Percentiles rank a stretch among this genome's conserved stretches.
These are phyloP conservation scores for Botrytis aclada DNA, from an alignment of 2,329 filamentous ascomycete species.

Conservation along the genomic window DNA sequence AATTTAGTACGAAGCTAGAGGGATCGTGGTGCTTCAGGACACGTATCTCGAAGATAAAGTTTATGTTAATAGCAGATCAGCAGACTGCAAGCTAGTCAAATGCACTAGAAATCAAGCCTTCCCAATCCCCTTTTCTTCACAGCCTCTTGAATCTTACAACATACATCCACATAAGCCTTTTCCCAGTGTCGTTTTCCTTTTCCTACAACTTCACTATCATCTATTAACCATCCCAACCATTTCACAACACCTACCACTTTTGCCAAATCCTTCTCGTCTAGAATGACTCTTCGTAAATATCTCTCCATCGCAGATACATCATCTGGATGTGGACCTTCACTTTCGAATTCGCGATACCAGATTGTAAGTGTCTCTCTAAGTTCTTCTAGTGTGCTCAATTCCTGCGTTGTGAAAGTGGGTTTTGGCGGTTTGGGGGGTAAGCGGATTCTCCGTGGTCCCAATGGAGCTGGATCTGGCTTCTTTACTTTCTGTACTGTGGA, in stretches of 20 bases:
- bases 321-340: constrained; percentile 72
- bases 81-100: background rate
- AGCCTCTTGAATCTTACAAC: constrained; percentile 52
- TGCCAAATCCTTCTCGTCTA: constrained; percentile 72
- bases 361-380: constrained; percentile 70
- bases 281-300: constrained; percentile 70
- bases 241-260: constrained; percentile 69
- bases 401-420: constrained; percentile 61
- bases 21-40: background rate
- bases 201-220: constrained; percentile 40
- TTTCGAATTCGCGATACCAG: constrained; percentile 71
- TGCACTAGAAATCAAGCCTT: constrained; percentile 47
- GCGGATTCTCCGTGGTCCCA: constrained; percentile 38
- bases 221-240: constrained; percentile 62
- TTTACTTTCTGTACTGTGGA: constrained; percentile 24
- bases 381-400: constrained; percentile 55
- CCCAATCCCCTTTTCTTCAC: constrained; percentile 56
- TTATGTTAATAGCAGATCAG: too few species aligned
- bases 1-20: background rate
- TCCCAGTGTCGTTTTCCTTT: constrained; percentile 46
- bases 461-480: constrained; percentile 25
- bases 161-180: constrained; percentile 44
- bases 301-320: constrained; percentile 72
- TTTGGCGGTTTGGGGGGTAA: constrained; percentile 49
- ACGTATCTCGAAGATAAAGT: too few species aligned